Percentiles rank a stretch among this genome's conserved stretches.
These are phyloP conservation scores for Globisporangium irregulare DNA, from an alignment of 352 stramenopile species.

Conservation along the genomic window DNA sequence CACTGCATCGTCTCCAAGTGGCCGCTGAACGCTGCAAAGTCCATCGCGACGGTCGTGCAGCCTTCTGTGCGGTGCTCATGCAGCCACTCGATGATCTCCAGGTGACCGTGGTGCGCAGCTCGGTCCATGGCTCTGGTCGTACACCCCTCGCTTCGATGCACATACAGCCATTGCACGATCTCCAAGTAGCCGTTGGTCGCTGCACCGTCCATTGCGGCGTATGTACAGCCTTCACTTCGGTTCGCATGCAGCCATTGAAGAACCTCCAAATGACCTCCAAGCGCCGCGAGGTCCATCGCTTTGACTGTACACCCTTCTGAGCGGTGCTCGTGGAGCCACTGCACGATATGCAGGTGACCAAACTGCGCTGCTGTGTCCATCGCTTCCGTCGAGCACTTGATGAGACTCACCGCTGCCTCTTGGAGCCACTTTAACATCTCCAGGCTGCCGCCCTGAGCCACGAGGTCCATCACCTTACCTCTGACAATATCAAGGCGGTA, in stretches of 20 bases:
- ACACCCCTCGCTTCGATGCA: neutral
- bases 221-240: neutral
- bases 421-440: neutral
- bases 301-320: neutral
- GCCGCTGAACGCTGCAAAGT: neutral
- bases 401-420: neutral
- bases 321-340: neutral
- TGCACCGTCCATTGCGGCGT: neutral
- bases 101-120: neutral
- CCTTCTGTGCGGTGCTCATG: slow-evolving; percentile 5
- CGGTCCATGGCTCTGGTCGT: slow-evolving; percentile 1
- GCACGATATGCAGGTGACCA: neutral
- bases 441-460: neutral
- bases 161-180: neutral
- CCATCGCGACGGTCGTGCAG: slow-evolving; percentile 3
- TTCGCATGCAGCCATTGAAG: slow-evolving; percentile 1
- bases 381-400: neutral
- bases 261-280: neutral
- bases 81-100: slow-evolving; percentile 5
- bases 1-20: slow-evolving; percentile 7
- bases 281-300: neutral
- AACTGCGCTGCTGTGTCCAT: neutral
- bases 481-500: neutral
- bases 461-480: neutral
- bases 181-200: slow-evolving; percentile 1